A percentile compares a stretch with the other conserved stretches of the same genome.
Evolutionary conservation across 371 early-diverging fungal species (phyloP).

Genomic region (Coemansia sp.): DNA sequence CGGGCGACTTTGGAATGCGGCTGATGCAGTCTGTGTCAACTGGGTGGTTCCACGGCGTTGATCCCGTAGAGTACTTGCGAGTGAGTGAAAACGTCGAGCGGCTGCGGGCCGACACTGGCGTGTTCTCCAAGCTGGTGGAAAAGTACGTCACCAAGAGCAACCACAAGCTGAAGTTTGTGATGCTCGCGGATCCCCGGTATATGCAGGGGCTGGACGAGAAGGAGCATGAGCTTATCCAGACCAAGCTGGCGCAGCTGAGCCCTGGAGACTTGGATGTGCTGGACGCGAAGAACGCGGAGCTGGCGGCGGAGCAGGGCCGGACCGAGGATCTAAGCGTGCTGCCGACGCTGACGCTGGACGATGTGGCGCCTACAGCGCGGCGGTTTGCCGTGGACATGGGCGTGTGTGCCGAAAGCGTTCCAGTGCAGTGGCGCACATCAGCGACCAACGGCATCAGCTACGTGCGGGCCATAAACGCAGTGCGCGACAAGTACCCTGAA

Average conservation of each 20-base stretch:
- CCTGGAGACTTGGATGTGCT: slow-evolving; percentile 61
- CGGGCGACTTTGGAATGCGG: slow-evolving; percentile 82
- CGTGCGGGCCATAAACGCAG: slow-evolving; percentile 64
- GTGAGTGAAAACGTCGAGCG: slow-evolving; percentile 75
- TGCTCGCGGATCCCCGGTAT: slow-evolving; percentile 77
- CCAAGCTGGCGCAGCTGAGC: slow-evolving; percentile 60
- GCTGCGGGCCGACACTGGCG: slow-evolving; percentile 60
- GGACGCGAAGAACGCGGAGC: slow-evolving; percentile 58
- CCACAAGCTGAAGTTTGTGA: slow-evolving; percentile 74
- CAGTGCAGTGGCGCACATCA: slow-evolving; percentile 77
- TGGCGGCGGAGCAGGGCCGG: slow-evolving; percentile 69
- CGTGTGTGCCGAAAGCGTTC: slow-evolving; percentile 54
- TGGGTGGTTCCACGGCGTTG: slow-evolving; percentile 86
- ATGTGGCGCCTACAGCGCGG: slow-evolving; percentile 66
- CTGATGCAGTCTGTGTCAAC: slow-evolving; percentile 75
- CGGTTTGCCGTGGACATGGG: slow-evolving; percentile 68
- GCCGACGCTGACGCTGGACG: slow-evolving; percentile 74
- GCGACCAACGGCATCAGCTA: slow-evolving; percentile 94
- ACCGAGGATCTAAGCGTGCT: slow-evolving; percentile 77
- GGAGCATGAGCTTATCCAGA: slow-evolving; percentile 66
- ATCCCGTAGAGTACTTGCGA: slow-evolving; percentile 82
- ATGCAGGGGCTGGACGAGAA: slow-evolving; percentile 56
- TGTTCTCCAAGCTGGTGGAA: slow-evolving; percentile 71
- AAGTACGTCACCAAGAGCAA: slow-evolving; percentile 76
- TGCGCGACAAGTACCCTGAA: slow-evolving; percentile 60